Base-by-base conservation (phyloP, 192 early-diverging fungal genomes). In the Entophlyctis helioformis region DNA sequence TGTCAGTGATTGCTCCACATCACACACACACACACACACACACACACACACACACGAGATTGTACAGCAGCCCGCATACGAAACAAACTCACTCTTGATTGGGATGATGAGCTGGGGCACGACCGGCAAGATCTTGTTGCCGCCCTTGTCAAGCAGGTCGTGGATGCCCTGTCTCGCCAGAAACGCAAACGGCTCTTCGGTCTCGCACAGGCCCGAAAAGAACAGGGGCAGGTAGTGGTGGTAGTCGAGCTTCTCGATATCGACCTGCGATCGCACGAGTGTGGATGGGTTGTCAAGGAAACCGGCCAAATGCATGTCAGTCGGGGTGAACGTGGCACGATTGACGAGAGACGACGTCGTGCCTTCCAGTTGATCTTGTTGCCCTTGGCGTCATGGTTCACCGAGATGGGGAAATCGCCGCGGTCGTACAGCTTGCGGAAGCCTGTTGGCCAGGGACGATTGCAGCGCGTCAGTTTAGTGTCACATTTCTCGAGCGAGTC, bases 341-440 rank as follows among this genome's bases (percentile, higher is more conserved):
- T 34, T 34, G 9, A 11, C 9, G 33, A 34, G 33, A 49, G 33
- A 15, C 15, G 8, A 8, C 9, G 33, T 8, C 38, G 15, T 7
- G 3, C 67, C 55, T 78, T 78, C 75, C 75, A 78, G 54, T 76
- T 78, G 39, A 78, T 75, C 46, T 75, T 75, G 54, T 78, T 78
- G 40, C 75, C 75, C 38, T 76, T 78, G n/a, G 72, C 59, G 46
- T 72, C 69, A 48, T 78, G 75, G 48, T 72, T 72, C 12, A 78
- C 72, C 12, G 72, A 61, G 41, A 78, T 78, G 1, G 75, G 75
- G 43, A 78, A 78, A 41, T 78, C 75, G 22, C 72, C 72, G 10
- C 75, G 57, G 44, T 78, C 72, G 43, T 78, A 76, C 2, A 78
- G 51, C 56, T 72, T 75, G 12, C 75, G 50, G 46, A 78, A 78